Evolutionary conservation across 345 rosid genomes (phyloP), one percentile per base, ranked within the genome.

Genomic region (Cardamine resedifolia): DNA sequence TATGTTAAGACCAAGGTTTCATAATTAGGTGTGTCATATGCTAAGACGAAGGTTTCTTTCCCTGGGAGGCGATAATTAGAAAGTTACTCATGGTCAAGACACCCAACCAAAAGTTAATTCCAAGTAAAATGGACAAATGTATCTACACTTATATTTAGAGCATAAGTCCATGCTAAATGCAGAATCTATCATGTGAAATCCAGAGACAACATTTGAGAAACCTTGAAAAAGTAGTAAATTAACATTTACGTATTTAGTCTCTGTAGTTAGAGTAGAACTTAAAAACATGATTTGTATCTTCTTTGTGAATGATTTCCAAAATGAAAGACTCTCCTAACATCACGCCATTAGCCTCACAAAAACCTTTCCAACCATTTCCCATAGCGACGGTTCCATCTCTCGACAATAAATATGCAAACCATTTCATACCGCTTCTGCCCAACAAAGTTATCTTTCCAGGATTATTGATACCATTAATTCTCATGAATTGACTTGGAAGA

Each of bases 331-430:
- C 70, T 52, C 70, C 70, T 55, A 55, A 7, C 76, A 51, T 53
- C 57, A 72, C 62, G 11, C 76, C 76, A 64, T 72, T 64, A 5
- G 76, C 76, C 47, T 72, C 76, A 21, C 70, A 63, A 12, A 63
- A 72, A 8, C 62, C 76, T 62, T 63, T 51, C 76, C 70, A 72
- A 28, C 62, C 76, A 51, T 63, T 72, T 55, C 68, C 76, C 56
- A 72, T 10, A 28, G 31, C 55, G 0, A 72, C 24, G 0, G 53
- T 62, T 63, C 69, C 69, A 24, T 62, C 76, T 28, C 47, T 21
- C 21, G 76, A 50, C 41, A 71, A 6, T 19, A 71, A 7, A 62
- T 52, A 61, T 41, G 55, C 69, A 53, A 55, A 56, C 77, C 77
- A 72, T 58, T 64, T 64, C 70, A 55, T 55, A 31, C 77, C 71